Percentiles rank a stretch among this genome's conserved stretches.
Evolutionary conservation across 495 filamentous ascomycete genomes (phyloP).

Genomic region (Lasiosphaeria ovina): DNA sequence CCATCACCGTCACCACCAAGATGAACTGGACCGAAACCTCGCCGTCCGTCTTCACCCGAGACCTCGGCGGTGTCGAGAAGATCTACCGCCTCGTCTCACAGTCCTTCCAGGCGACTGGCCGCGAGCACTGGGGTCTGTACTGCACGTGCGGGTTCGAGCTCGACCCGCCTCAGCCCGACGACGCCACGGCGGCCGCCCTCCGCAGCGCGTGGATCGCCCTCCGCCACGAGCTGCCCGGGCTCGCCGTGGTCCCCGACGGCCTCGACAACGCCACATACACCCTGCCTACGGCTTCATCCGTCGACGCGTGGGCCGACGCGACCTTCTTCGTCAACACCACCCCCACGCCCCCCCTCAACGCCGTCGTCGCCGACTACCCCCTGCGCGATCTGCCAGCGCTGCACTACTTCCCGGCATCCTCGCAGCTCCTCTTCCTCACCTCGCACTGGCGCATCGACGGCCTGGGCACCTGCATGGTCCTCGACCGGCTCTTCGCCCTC

Average conservation of each 20-base stretch:
- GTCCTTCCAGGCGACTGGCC: neutral
- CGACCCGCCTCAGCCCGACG: neutral
- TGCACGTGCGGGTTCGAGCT: neutral
- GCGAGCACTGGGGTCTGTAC: neutral
- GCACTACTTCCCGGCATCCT: neutral
- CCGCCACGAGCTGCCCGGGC: neutral
- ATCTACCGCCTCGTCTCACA: neutral
- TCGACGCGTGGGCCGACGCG: neutral
- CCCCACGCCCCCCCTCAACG: too few relatives aligned
- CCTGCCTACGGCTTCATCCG: neutral
- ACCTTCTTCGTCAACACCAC: neutral
- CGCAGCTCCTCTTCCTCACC: neutral
- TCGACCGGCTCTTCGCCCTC: neutral
- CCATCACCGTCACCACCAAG: too few relatives aligned
- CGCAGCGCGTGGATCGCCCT: neutral
- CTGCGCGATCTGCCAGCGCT: neutral
- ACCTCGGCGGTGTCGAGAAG: neutral
- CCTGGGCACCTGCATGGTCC: neutral
- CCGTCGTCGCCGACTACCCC: neutral
- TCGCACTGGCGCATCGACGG: neutral
- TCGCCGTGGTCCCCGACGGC: neutral
- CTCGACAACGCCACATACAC: neutral
- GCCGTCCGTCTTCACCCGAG: too few relatives aligned
- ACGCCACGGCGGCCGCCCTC: neutral
- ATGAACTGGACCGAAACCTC: too few relatives aligned